Base-by-base conservation (phyloP, 139 green algal genomes). In the Desmodesmus armatus region DNA sequence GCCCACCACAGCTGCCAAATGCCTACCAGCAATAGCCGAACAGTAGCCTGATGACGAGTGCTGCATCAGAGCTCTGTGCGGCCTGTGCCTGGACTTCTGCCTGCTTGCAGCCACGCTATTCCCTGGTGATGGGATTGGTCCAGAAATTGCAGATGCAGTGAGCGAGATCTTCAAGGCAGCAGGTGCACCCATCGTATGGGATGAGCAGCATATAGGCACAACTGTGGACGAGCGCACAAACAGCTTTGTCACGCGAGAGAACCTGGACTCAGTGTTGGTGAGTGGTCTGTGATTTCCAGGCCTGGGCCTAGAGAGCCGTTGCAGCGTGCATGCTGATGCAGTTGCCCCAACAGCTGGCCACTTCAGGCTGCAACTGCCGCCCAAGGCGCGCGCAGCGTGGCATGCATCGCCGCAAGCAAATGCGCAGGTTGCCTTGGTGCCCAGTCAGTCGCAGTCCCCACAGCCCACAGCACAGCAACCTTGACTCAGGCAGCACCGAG, bases 251-350 rank as follows among this genome's bases (percentile, higher is more conserved):
- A 98, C 94, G 9, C 90, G 94, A 31, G 96, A 98, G 70, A 98
- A 98, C 90, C 88, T 99, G 67, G 97, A 99, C 89, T 98, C 94
- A 3, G 95, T 99, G 58, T 88, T 97, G 93, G 95, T 97, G 78
- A 66, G 92, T 21, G 17, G 49, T 25, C 60, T n/a, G n/a, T n/a
- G n/a, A n/a, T n/a, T n/a, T n/a, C n/a, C n/a, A n/a, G n/a, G n/a
- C n/a, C n/a, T n/a, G n/a, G n/a, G n/a, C n/a, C n/a, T n/a, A n/a
- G n/a, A n/a, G n/a, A n/a, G n/a, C n/a, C n/a, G n/a, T n/a, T n/a
- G n/a, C n/a, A n/a, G 21, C 9, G 17, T n/a, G 11, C 21, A n/a
- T 73, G 17, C 25, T 23, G 23, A n/a, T 73, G 23, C 63, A 29
- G 15, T 19, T 73, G 63, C n/a, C n/a, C n/a, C n/a, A n/a, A n/a